A percentile compares a stretch with the other conserved stretches of the same genome.
Conservation (phyloP, 345 rosid genomes). For the Hirschfeldia incana region DNA sequence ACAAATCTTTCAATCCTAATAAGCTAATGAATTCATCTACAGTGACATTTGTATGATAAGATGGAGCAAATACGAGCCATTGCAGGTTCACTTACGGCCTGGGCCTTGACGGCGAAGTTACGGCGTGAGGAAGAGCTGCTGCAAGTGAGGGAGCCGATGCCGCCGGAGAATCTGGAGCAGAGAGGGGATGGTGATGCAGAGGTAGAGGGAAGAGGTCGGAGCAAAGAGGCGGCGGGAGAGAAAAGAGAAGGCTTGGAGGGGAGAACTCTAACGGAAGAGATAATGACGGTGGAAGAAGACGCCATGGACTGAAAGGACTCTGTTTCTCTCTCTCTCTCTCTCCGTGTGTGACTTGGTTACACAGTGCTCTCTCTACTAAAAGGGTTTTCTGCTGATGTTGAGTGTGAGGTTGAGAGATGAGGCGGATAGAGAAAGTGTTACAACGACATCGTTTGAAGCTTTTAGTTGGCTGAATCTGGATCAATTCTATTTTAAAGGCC, state of each 20-base stretch:
- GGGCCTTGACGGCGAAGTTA: conserved; percentile 56
- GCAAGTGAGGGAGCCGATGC: conserved; percentile 37
- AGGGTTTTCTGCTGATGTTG: too few relatives aligned
- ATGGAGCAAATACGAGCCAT: not conserved
- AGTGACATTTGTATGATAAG: not conserved
- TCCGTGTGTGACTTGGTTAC: not conserved
- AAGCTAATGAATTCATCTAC: not conserved
- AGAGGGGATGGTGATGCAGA: conserved; percentile 39
- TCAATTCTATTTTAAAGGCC: not conserved
- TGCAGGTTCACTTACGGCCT: conserved; percentile 39
- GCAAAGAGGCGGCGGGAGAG: conserved; percentile 19
- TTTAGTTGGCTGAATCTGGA: not conserved
- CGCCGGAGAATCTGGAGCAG: conserved; percentile 33
- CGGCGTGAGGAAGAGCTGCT: conserved; percentile 36
- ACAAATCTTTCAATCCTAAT: not conserved
- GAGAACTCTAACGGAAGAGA: conserved; percentile 43
- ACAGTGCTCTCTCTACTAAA: not conserved
- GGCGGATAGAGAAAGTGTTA: too few relatives aligned
- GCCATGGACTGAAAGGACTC: conserved; percentile 46
- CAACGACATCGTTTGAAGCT: not conserved
- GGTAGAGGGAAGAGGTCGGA: conserved; percentile 32
- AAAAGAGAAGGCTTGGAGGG: conserved; percentile 39
- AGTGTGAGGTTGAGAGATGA: too few relatives aligned
- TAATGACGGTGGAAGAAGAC: conserved; percentile 49
- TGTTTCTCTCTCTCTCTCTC: not conserved